Evolutionary conservation across 768 basidiomycete species (phyloP).

Genomic region (Leccinum longicurvipes): DNA sequence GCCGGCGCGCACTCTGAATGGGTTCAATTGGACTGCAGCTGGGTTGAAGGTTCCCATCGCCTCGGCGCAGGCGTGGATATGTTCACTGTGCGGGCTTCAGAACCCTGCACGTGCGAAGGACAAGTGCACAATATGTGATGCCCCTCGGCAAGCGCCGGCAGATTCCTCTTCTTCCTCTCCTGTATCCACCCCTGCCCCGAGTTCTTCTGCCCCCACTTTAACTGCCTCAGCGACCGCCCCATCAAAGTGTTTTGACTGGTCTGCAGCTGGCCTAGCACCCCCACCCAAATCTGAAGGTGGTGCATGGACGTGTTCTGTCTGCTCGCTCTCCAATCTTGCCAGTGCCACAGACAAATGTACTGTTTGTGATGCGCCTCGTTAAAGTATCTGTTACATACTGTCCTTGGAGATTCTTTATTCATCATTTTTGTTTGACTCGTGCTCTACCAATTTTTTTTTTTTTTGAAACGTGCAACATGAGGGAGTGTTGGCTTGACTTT

Average conservation of each 20-base stretch:
- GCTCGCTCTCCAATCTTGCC: constrained; percentile 44
- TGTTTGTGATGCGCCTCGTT: constrained; percentile 47
- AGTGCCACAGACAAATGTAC: constrained; percentile 45
- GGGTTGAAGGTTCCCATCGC: constrained; percentile 47
- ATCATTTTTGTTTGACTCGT: constrained; percentile 4
- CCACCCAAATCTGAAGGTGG: constrained; percentile 22
- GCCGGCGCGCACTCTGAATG: constrained; percentile 28
- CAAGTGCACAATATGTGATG: constrained; percentile 47
- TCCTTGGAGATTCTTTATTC: constrained; percentile 11
- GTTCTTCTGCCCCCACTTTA: background rate
- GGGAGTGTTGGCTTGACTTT: background rate
- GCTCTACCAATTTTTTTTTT: background rate
- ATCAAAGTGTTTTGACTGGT: constrained; percentile 36
- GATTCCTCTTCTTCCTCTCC: constrained; percentile 13
- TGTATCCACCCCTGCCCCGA: background rate
- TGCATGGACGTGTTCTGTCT: constrained; percentile 41
- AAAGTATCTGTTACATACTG: constrained; percentile 11
- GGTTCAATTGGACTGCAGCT: constrained; percentile 62
- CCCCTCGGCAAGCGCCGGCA: constrained; percentile 28
- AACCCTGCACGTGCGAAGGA: constrained; percentile 37
- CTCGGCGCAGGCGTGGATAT: constrained; percentile 47
- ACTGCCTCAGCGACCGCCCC: constrained; percentile 4
- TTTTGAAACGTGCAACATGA: background rate
- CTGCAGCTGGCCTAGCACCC: constrained; percentile 34
- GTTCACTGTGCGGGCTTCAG: constrained; percentile 46